Evolutionary conservation across 129 eudicot species (phyloP).

Genomic region (Sambucus nigra): DNA sequence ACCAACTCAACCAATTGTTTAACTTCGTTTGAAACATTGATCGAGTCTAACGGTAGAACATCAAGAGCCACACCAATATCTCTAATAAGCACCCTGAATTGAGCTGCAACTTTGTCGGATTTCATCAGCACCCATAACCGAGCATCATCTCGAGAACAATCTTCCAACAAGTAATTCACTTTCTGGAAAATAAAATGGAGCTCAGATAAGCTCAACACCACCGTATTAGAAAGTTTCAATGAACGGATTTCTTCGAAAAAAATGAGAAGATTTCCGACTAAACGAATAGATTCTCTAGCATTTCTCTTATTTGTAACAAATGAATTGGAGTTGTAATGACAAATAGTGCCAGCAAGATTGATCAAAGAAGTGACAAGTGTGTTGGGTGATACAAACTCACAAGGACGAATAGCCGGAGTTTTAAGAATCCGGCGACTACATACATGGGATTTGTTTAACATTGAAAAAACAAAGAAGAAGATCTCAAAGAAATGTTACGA

Average conservation of each 20-base stretch:
- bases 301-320: conserved; percentile 40
- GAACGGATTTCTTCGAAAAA: conserved; percentile 35
- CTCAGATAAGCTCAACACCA: conserved; percentile 46
- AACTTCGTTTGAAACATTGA: conserved; percentile 27
- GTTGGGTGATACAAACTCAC: conserved; percentile 41
- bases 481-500: background rate
- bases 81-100: conserved; percentile 32
- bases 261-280: conserved; percentile 28
- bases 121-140: conserved; percentile 52
- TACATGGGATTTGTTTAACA: conserved; percentile 38
- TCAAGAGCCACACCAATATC: conserved; percentile 57
- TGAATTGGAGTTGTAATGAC: conserved; percentile 24
- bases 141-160: conserved; percentile 37
- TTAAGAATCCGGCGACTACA: conserved; percentile 67
- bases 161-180: conserved; percentile 45
- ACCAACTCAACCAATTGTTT: conserved; percentile 39
- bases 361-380: conserved; percentile 58
- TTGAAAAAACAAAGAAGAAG: conserved; percentile 5
- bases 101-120: conserved; percentile 31
- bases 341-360: conserved; percentile 32
- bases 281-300: conserved; percentile 29
- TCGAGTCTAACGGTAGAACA: conserved; percentile 30
- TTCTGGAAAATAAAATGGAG: conserved; percentile 80
- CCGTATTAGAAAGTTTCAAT: background rate
- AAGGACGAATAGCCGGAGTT: conserved; percentile 75